Evolutionary conservation across 139 green algal genomes (phyloP), one percentile per base, ranked within the genome.

Genomic region (Micractinium sp.): DNA sequence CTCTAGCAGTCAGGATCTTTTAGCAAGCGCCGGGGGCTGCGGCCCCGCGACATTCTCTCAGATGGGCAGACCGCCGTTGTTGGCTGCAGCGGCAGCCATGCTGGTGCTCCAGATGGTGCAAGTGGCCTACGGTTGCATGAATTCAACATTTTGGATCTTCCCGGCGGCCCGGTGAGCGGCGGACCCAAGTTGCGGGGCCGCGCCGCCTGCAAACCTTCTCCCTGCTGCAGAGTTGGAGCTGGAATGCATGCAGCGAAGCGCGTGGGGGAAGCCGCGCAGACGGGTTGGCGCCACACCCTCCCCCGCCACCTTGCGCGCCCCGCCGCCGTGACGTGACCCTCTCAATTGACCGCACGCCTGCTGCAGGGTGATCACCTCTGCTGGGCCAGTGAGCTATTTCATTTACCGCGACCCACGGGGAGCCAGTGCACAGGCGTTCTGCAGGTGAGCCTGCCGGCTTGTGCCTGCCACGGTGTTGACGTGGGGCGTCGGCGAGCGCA

Each of bases 331-430:
- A 35, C 74, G n/a, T 36, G 18, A 31, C 23, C 4, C 25, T 27
- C 47, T 41, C 25, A 27, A 84, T 18, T 39, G 16, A 67, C 12
- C 14, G 1, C 29, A 1, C 3, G 22, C 27, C 14, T n/a, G 4
- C 3, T 56, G 81, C 81, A 86, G 81, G 60, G 81, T 76, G 18
- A 47, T 56, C 15, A 36, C 36, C 5, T 29, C 35, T 20, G 81
- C 81, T 22, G 81, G 81, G 2, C 63, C 63, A 20, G 23, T 47
- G 1, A 74, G 61, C 33, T 86, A 76, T n/a, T 86, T 56, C 2
- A 60, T 86, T n/a, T 86, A 76, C 20, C 20, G 81, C 9, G 81
- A 86, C 33, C 56, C n/a, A 31, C n/a, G 60, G 29, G 81, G 81
- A 61, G 60, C 60, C 0, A 86, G 81, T 35, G 81, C 47, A 23